These are phyloP conservation scores for Penstemon davidsonii DNA, from an alignment of 257 asterid species.

Conservation along the genomic window DNA sequence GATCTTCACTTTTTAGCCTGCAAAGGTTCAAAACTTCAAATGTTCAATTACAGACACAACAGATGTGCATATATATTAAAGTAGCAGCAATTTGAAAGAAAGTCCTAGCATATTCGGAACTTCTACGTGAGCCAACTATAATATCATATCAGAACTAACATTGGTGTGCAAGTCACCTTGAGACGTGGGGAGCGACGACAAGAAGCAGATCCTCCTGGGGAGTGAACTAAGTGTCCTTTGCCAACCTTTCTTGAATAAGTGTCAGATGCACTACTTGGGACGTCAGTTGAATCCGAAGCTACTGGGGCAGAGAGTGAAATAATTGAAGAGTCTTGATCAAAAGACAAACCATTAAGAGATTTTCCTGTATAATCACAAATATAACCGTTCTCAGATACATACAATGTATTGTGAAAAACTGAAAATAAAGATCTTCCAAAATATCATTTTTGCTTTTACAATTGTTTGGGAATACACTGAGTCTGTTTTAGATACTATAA, in stretches of 20 bases:
- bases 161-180: slow-evolving; percentile 36
- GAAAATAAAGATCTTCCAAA: slow-evolving; percentile 14
- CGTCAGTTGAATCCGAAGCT: slow-evolving; percentile 47
- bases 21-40: slow-evolving; percentile 20
- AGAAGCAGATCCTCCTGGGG: slow-evolving; percentile 49
- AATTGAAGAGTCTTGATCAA: slow-evolving; percentile 36
- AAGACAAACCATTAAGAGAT: slow-evolving; percentile 22
- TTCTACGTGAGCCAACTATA: no score
- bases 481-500: neutral
- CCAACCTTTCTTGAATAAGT: slow-evolving; percentile 37
- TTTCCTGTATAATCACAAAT: slow-evolving; percentile 34
- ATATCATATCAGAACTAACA: neutral
- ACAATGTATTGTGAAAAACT: neutral
- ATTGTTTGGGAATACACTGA: neutral
- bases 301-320: slow-evolving; percentile 44
- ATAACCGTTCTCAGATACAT: slow-evolving; percentile 26
- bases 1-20: slow-evolving; percentile 42
- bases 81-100: no score
- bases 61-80: neutral
- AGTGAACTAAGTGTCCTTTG: slow-evolving; percentile 30
- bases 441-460: neutral
- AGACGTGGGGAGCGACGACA: slow-evolving; percentile 52
- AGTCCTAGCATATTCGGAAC: no score
- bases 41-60: neutral
- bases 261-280: slow-evolving; percentile 30